phyloP scores from a whole-genome alignment of 2,329 filamentous ascomycete species.

The Chlorencoelia australis region DNA sequence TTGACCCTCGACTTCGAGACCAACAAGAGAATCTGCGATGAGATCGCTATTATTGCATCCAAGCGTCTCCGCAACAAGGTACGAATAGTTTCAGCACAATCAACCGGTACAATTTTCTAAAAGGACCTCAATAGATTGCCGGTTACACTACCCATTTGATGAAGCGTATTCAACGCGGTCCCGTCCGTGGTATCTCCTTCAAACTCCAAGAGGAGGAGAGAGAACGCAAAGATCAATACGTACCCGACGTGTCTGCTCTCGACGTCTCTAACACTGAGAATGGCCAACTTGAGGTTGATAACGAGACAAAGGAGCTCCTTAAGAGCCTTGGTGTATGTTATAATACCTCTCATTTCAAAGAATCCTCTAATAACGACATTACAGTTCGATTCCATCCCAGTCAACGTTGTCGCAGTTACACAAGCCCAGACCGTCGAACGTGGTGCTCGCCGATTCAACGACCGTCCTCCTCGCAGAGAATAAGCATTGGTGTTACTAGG shows the following conservation, averaged over 20 bases:
- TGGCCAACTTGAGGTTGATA: slow-evolving; percentile 88
- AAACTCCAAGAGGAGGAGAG: slow-evolving; percentile 99
- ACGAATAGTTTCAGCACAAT: slow-evolving; percentile 10
- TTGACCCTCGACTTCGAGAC: slow-evolving; percentile 99
- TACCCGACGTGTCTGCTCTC: slow-evolving; percentile 95
- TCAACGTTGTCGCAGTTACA: slow-evolving; percentile 86
- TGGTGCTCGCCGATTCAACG: slow-evolving; percentile 60
- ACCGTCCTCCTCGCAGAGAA: slow-evolving; percentile 41
- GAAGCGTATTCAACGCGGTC: slow-evolving; percentile 99
- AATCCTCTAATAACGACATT: slow-evolving; percentile 24
- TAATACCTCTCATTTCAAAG: not conserved
- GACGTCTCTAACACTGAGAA: slow-evolving; percentile 95
- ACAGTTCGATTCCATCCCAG: slow-evolving; percentile 93
- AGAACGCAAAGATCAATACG: slow-evolving; percentile 99
- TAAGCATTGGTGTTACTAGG: slow-evolving; percentile 28
- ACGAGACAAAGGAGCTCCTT: slow-evolving; percentile 97
- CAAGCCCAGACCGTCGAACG: slow-evolving; percentile 84
- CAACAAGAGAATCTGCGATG: slow-evolving; percentile 99
- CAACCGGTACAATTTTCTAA: slow-evolving; percentile 39
- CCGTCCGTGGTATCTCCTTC: slow-evolving; percentile 99
- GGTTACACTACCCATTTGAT: slow-evolving; percentile 98
- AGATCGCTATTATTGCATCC: slow-evolving; percentile 97
- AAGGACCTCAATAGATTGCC: slow-evolving; percentile 82
- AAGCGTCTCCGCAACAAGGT: slow-evolving; percentile 99
- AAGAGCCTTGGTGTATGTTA: slow-evolving; percentile 95